Percentiles rank a stretch among this genome's conserved stretches.
These are phyloP conservation scores for Aureobasidium sp. DNA, from an alignment of 2,329 filamentous ascomycete genomes.

Conservation along the genomic window DNA sequence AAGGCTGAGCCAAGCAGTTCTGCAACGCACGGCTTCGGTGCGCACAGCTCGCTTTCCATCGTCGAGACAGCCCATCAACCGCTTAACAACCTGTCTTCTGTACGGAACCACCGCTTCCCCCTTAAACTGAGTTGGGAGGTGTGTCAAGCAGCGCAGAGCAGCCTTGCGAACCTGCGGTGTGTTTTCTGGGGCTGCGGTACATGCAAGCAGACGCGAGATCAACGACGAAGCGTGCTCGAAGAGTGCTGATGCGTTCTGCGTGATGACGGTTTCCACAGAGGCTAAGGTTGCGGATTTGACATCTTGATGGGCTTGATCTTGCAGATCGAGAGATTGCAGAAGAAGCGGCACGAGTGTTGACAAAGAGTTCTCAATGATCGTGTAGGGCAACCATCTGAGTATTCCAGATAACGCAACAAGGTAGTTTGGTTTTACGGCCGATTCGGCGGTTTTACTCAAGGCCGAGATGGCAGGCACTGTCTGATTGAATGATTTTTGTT, in stretches of 20 bases:
- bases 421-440: slow-evolving; percentile 49
- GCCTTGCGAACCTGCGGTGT: slow-evolving; percentile 38
- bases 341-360: slow-evolving; percentile 51
- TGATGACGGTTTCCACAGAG: slow-evolving; percentile 50
- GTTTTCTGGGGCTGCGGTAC: slow-evolving; percentile 22
- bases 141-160: slow-evolving; percentile 40
- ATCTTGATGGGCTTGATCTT: slow-evolving; percentile 35
- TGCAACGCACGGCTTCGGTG: slow-evolving; percentile 53
- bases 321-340: slow-evolving; percentile 52
- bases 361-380: slow-evolving; percentile 52
- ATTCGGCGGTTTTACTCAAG: slow-evolving; percentile 40
- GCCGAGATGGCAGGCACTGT: slow-evolving; percentile 49
- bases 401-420: slow-evolving; percentile 56
- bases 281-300: slow-evolving; percentile 54
- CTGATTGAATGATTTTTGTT: slow-evolving; percentile 55
- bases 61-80: slow-evolving; percentile 49
- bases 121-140: slow-evolving; percentile 41
- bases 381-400: slow-evolving; percentile 50
- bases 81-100: slow-evolving; percentile 48
- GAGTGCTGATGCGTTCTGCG: slow-evolving; percentile 45
- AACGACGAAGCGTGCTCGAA: slow-evolving; percentile 51
- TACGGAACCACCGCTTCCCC: slow-evolving; percentile 48
- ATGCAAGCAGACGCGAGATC: slow-evolving; percentile 44
- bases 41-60: slow-evolving; percentile 56
- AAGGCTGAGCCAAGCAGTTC: slow-evolving; percentile 52